Evolutionary conservation across 371 early-diverging fungal genomes (phyloP), one percentile per base, ranked within the genome.

Genomic region (Haplosporangium sp.): DNA sequence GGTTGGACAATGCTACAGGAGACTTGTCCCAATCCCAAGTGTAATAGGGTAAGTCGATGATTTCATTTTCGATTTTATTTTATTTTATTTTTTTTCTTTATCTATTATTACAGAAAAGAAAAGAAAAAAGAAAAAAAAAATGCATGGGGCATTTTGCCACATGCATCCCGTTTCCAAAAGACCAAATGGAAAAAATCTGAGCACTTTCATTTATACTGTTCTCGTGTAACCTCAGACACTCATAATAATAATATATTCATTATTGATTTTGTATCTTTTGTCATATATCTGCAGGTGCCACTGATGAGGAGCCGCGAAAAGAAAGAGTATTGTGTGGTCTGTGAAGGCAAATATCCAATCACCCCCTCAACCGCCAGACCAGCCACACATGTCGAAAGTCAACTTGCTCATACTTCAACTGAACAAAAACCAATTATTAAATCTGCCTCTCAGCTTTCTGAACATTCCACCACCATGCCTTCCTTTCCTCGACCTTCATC

Each of bases 1-100:
- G 90, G 90, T 27, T 93, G 93, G 93, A 76, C 91, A 5, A 65
- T 93, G 58, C 76, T 92, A 4, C 89, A 91, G 58, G 91, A 91
- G 13, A 78, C 84, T 13, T 93, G 93, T 68, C 89, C 88, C 15
- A 89, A 84, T 45, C 71, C 71, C 1, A 57, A 70, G 15, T 92
- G 93, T 66, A 88, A 85, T 70, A 89, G 87, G 27, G 93, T 90
- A 86, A 77, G 82, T 70, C 27, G 6, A 19, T 37, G 44, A 38
- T 58, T n/a, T 55, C 13, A 45, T 55, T 60, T 17, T 40, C 17
- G 1, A 34, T 48, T 1, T 27, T 27, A 27, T 0, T 27, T 27
- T 5, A 34, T 48, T 1, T n/a, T n/a, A n/a, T n/a, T n/a, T n/a
- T n/a, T 40, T 39, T 17, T 11, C n/a, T 15, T 56, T 34, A 11